phyloP scores from a whole-genome alignment of 2,329 filamentous ascomycete genomes.

The Orbilia javanica region DNA sequence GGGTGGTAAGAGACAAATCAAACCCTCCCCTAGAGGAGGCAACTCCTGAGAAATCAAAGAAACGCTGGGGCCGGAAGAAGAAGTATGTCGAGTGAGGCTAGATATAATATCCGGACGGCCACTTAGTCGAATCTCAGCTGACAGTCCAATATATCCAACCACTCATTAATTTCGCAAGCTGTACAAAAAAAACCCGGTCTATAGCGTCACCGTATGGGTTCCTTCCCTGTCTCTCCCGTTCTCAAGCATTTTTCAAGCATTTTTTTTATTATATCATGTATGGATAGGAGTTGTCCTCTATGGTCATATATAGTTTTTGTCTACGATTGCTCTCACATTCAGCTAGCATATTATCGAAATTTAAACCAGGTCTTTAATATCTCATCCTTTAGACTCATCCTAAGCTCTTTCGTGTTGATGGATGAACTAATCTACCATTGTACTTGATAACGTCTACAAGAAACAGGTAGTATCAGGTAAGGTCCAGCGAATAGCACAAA shows the following conservation, averaged over 20 bases:
- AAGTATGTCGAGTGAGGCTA: conserved; percentile 43
- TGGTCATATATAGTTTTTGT: conserved; percentile 21
- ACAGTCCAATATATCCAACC: neutral
- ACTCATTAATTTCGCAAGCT: neutral
- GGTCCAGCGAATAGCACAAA: neutral
- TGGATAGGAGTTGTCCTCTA: conserved; percentile 42
- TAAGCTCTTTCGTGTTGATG: neutral
- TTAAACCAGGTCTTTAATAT: neutral
- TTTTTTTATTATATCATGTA: conserved; percentile 2
- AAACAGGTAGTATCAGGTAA: neutral
- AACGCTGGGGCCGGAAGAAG: conserved; percentile 57
- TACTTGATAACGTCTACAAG: neutral
- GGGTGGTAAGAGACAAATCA: conserved; percentile 41
- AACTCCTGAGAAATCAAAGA: conserved; percentile 44
- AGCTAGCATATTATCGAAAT: conserved; percentile 10
- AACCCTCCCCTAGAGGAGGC: conserved; percentile 15
- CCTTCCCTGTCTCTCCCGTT: neutral
- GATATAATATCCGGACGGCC: neutral
- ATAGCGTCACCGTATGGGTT: neutral
- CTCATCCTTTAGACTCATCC: neutral
- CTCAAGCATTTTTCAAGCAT: neutral
- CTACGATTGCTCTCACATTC: conserved; percentile 7
- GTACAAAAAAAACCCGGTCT: neutral
- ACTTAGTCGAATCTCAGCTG: neutral
- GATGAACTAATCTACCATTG: neutral